Evolutionary conservation across 306 rosid species (phyloP).

Genomic region (Hippophae tibetana): DNA sequence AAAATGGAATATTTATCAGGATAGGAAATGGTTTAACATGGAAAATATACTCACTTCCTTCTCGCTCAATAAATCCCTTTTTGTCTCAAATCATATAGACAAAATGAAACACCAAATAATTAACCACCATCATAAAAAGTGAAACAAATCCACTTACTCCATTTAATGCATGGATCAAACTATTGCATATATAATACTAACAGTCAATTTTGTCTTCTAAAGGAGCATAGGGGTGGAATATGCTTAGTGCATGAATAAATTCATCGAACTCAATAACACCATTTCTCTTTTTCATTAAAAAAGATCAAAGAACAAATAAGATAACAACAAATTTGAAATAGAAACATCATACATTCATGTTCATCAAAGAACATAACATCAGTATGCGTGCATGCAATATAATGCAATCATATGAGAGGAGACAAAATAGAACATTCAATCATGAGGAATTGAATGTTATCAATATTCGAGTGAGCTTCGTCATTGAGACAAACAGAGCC

Average conservation of each 20-base stretch:
- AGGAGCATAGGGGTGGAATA: constrained; percentile 71
- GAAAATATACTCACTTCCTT: constrained; percentile 47
- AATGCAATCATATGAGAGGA: too few relatives aligned
- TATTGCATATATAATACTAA: constrained; percentile 29
- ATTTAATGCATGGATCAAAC: constrained; percentile 10
- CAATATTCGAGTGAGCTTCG: too few relatives aligned
- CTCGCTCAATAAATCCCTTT: constrained; percentile 76
- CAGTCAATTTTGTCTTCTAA: constrained; percentile 64
- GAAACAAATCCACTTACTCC: constrained; percentile 11
- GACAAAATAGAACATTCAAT: too few relatives aligned
- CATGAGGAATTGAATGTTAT: too few relatives aligned
- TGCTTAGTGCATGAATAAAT: constrained; percentile 54
- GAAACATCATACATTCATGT: too few relatives aligned
- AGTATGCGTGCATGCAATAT: too few relatives aligned
- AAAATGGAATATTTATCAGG: background rate
- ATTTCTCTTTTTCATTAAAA: constrained; percentile 64
- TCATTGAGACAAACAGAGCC: too few relatives aligned
- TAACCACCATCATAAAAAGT: constrained; percentile 9
- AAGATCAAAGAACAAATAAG: constrained; percentile 37
- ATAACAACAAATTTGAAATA: background rate
- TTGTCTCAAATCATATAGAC: constrained; percentile 69
- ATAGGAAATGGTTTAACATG: constrained; percentile 1
- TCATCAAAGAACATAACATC: too few relatives aligned
- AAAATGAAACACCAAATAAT: constrained; percentile 57
- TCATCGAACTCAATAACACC: constrained; percentile 80